Evolutionary conservation across 306 rosid species (phyloP), one percentile per base, ranked within the genome.

Genomic region (Fagus crenata): DNA sequence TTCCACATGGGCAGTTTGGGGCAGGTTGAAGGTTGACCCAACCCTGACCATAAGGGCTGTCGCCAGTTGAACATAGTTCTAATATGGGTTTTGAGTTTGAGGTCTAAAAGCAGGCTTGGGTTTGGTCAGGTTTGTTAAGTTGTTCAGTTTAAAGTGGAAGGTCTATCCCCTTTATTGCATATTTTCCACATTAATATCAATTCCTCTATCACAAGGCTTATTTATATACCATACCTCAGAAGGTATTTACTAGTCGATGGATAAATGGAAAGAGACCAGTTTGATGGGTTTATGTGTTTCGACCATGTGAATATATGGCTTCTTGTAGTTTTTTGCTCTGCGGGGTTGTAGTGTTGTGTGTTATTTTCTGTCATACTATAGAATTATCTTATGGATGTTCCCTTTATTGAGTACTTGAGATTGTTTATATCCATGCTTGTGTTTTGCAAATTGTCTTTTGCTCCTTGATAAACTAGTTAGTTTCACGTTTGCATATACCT

Each of bases 181-280:
- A 37, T 2, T 8, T 37, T 37, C 2, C 7, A 6, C 6, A 6
- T 6, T 36, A 65, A 37, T 65, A 7, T 65, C 11, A 37, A 65
- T 65, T 37, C n/a, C 68, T 13, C 63, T 33, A 18, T 33, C 40
- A 32, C 22, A 61, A 35, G 40, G 8, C 36, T 22, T 56, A 12
- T 13, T 61, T 42, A 61, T 61, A 14, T 8, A 33, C 18, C n/a
- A 32, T 61, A 14, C 41, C 68, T 35, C 12, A 0, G 68, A 61
- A 33, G 68, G 41, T 32, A 61, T 35, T 61, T 32, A 61, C 18
- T 61, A 12, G 14, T 14, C 6, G 18, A 33, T 61, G 33, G 40
- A 61, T 61, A 35, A 12, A 35, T 61, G 68, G 68, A 61, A 61
- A 61, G 40, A 32, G 68, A 61, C 9, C 13, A 31, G 68, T 61